These are phyloP conservation scores for Coemansia sp. DNA, from an alignment of 192 early-diverging fungal genomes.

Conservation along the genomic window DNA sequence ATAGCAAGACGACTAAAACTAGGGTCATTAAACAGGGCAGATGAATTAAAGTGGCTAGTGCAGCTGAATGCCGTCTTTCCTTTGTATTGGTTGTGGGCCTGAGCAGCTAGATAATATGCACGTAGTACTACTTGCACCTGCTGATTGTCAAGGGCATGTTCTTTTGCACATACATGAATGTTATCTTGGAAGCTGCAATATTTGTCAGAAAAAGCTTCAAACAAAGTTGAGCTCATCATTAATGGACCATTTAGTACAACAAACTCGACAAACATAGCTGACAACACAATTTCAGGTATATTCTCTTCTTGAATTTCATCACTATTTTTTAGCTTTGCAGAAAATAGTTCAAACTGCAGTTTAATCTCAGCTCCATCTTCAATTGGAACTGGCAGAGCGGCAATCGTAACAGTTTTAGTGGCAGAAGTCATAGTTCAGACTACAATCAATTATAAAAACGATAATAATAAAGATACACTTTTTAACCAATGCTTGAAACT, in stretches of 20 bases:
- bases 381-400: neutral
- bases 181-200: neutral
- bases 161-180: constrained; percentile 10
- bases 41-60: neutral
- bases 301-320: too few species aligned
- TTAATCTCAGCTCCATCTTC: neutral
- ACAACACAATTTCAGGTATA: neutral
- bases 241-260: neutral
- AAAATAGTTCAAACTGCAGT: neutral
- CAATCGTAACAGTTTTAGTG: neutral
- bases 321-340: too few species aligned
- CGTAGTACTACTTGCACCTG: constrained; percentile 13
- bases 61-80: neutral
- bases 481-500: too few species aligned
- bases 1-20: constrained; percentile 59
- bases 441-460: neutral
- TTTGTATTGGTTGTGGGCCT: too few species aligned
- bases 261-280: constrained; percentile 14
- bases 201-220: constrained; percentile 7
- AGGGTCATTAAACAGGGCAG: constrained; percentile 19
- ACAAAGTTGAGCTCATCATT: neutral
- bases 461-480: neutral
- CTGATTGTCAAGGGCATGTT: neutral
- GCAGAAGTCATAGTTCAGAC: neutral
- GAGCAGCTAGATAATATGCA: constrained; percentile 11